Evolutionary conservation across 2,329 filamentous ascomycete genomes (phyloP), one percentile per base, ranked within the genome.

Genomic region (Colletotrichum sp.): DNA sequence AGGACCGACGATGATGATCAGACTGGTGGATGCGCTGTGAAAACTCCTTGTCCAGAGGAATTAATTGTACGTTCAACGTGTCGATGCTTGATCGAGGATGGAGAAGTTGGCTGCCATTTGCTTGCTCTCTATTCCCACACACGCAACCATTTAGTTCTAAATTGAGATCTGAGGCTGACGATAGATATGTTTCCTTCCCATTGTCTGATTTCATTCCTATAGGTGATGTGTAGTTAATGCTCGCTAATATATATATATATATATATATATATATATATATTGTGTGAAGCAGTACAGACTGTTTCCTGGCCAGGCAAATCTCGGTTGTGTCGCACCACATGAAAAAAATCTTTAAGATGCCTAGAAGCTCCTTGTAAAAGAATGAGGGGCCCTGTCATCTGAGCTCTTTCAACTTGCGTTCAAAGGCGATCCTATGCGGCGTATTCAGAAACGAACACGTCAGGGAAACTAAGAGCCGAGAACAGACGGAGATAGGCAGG

Each of bases 201-300:
- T n/a, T 44, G 5, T 44, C 0, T 44, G 2, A 44, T 44, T 44
- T 0, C 9, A n/a, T n/a, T 44, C 5, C 1, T 5, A 3, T 44
- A 8, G 39, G 16, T 44, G 39, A 44, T 10, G 8, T 44, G 18
- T n/a, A 4, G 39, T n/a, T 1, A 12, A 49, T 49, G 9, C 8
- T n/a, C 39, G 1, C 18, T 5, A 44, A 44, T 12, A 4, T n/a
- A 2, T 44, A 44, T 44, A 1, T 4, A 26, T 26, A 26, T 26
- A 26, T 26, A 26, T 26, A 26, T 26, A 26, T 26, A 26, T 26
- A 26, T 26, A 26, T 26, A 26, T 26, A 26, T 26, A 26, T 26
- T 26, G 3, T 7, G 9, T 12, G 5, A 49, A 12, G 3, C 5
- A 7, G 2, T n/a, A 12, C 39, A 6, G 1, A 10, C 9, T 49